phyloP scores from a whole-genome alignment of 805 yeast species.

The Candida pseudoglaebosa region DNA sequence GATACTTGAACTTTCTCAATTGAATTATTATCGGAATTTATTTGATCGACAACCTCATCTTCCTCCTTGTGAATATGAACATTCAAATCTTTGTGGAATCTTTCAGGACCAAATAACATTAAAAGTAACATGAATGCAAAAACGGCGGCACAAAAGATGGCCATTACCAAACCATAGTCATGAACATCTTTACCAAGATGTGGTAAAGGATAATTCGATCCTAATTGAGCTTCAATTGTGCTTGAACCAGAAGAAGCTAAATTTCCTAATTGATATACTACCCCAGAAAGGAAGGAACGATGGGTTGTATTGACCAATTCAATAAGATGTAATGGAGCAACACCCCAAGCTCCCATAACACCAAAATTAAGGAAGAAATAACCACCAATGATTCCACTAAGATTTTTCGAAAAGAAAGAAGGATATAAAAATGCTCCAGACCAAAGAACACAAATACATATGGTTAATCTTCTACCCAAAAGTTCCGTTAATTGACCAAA shows the following conservation, averaged over 20 bases:
- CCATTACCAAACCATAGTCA: constrained; percentile 60
- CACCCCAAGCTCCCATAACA: constrained; percentile 72
- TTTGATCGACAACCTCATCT: too few species aligned
- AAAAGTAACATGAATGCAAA: constrained; percentile 49
- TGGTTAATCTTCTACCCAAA: constrained; percentile 34
- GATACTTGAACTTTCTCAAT: too few species aligned
- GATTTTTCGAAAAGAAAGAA: constrained; percentile 33
- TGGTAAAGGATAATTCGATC: constrained; percentile 43
- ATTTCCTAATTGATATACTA: constrained; percentile 66
- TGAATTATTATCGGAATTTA: too few species aligned
- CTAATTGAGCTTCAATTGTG: constrained; percentile 64
- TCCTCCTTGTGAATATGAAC: constrained; percentile 5
- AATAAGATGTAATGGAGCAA: constrained; percentile 56
- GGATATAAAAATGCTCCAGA: constrained; percentile 41
- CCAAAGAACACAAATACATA: constrained; percentile 28
- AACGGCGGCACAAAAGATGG: constrained; percentile 62
- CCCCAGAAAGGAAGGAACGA: constrained; percentile 60
- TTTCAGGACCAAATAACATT: constrained; percentile 58
- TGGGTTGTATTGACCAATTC: constrained; percentile 62
- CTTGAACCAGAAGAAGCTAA: constrained; percentile 63
- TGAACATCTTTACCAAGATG: constrained; percentile 23
- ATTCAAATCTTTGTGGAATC: constrained; percentile 19
- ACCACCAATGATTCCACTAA: constrained; percentile 50
- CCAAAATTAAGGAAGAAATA: constrained; percentile 55
- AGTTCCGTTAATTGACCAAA: constrained; percentile 45